Base-by-base conservation (phyloP, 306 rosid species). In the Vigna angularis region DNA sequence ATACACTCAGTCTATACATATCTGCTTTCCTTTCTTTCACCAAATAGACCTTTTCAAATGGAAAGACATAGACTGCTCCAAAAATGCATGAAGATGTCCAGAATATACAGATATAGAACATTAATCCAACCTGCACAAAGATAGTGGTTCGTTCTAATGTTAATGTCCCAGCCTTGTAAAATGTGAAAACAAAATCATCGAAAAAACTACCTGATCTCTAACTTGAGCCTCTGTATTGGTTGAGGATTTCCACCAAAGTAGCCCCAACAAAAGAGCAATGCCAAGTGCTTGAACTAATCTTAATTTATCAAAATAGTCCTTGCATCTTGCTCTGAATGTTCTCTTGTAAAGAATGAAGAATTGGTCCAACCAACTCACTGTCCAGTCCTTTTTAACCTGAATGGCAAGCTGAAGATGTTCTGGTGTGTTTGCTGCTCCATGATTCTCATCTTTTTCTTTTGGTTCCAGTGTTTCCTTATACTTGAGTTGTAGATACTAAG, bases 61-160 rank as follows among this genome's bases (percentile, higher is more conserved):
- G 99, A 70, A 95, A 95, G 40, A 95, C 96, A 34, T 95, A 95
- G 10, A 93, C 98, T 5, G 98, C 98, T 74, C 96, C 98, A 26
- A 93, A 95, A 62, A 95, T 87, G 15, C 98, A 93, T 20, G 99
- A 85, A 38, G 98, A 95, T 80, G 99, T 95, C 98, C 99, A 95
- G 72, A 93, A 93, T 73, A 95, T 95, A 89, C 97, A 93, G 40
- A 89, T 84, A 78, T 95, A 93, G 91, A 91, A 95, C 93, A 95
- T 77, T 66, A 95, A 80, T 36, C 99, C 99, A 66, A 95, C 91
- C 98, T 93, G 90, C 82, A 89, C 42, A 56, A 53, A 53, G 10
- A 53, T 7, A 59, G 53, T 72, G 26, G 51, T 82, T 36, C 48
- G 53, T 17, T 51, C 26, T 3, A 20, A 26, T 62, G 36, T 72